These are phyloP conservation scores for Leishmania tarentolae DNA, from an alignment of 208 protist species.

Conservation along the genomic window DNA sequence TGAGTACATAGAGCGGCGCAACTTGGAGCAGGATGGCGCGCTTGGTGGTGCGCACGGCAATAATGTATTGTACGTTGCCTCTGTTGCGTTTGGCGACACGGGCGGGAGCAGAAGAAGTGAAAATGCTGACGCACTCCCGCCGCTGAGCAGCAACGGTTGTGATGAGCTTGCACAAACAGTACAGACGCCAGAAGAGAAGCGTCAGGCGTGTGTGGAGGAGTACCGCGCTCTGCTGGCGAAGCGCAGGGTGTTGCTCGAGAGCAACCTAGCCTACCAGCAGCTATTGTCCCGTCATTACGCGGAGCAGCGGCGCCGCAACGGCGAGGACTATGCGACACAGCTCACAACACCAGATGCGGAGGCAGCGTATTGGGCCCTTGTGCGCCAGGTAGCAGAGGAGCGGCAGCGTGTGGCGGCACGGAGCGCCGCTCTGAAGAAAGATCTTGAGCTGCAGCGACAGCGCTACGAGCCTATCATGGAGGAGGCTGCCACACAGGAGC, in stretches of 20 bases:
- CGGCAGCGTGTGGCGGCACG: constrained; percentile 38
- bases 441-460: constrained; percentile 49
- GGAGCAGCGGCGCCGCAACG: constrained; percentile 78
- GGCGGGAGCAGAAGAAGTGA: background rate
- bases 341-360: constrained; percentile 69
- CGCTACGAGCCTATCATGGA: constrained; percentile 72
- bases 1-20: constrained; percentile 34
- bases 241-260: constrained; percentile 57
- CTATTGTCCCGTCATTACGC: constrained; percentile 73
- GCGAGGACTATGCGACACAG: constrained; percentile 53
- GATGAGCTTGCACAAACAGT: constrained; percentile 12
- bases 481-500: constrained; percentile 60
- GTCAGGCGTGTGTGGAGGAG: constrained; percentile 47
- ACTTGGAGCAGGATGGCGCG: constrained; percentile 29
- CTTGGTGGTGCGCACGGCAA: constrained; percentile 13
- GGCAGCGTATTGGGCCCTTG: constrained; percentile 72
- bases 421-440: constrained; percentile 41
- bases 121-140: constrained; percentile 6
- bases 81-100: constrained; percentile 10
- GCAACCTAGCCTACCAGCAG: constrained; percentile 71
- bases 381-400: constrained; percentile 75
- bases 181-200: constrained; percentile 38
- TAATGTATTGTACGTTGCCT: background rate
- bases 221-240: constrained; percentile 66
- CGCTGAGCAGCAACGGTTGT: constrained; percentile 16